Evolutionary conservation across 2,329 filamentous ascomycete genomes (phyloP).

Genomic region (Aspergillus hiratsukae): DNA sequence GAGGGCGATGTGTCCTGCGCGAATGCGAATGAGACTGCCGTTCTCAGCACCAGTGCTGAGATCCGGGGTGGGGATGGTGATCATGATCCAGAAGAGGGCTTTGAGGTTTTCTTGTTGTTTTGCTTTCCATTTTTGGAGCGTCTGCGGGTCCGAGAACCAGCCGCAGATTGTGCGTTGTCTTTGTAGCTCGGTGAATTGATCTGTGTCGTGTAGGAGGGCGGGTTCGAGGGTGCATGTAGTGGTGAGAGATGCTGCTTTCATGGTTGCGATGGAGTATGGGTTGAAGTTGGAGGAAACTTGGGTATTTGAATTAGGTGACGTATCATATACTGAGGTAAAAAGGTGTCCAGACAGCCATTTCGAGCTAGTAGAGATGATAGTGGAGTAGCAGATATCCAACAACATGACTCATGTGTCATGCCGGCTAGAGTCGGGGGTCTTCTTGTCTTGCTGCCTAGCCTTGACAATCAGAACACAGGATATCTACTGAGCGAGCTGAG

Average conservation of each 20-base stretch:
- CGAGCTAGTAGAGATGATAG: no score
- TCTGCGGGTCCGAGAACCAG: conserved; percentile 12
- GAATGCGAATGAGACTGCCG: not conserved
- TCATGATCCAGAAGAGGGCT: conserved; percentile 22
- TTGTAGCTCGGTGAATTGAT: conserved; percentile 15
- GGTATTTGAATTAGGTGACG: not conserved
- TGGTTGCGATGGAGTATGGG: not conserved
- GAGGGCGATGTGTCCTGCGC: not conserved
- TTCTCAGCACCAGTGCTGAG: not conserved
- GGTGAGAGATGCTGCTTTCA: not conserved
- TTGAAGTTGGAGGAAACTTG: not conserved
- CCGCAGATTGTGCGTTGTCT: conserved; percentile 18
- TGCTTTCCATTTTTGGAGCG: conserved; percentile 9
- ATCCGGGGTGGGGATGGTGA: conserved; percentile 8
- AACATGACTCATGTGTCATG: no score
- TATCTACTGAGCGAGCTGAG: no score
- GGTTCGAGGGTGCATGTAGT: not conserved
- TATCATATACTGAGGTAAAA: no score
- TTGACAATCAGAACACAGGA: no score
- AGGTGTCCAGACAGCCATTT: no score
- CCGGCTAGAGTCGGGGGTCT: not conserved
- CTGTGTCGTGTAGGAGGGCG: conserved; percentile 4
- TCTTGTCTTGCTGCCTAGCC: not conserved
- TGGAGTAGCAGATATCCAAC: no score
- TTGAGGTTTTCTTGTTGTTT: conserved; percentile 13